Evolutionary conservation across 1,284 basidiomycete genomes (phyloP), one percentile per base, ranked within the genome.

Genomic region (Irpex rosettiformis): DNA sequence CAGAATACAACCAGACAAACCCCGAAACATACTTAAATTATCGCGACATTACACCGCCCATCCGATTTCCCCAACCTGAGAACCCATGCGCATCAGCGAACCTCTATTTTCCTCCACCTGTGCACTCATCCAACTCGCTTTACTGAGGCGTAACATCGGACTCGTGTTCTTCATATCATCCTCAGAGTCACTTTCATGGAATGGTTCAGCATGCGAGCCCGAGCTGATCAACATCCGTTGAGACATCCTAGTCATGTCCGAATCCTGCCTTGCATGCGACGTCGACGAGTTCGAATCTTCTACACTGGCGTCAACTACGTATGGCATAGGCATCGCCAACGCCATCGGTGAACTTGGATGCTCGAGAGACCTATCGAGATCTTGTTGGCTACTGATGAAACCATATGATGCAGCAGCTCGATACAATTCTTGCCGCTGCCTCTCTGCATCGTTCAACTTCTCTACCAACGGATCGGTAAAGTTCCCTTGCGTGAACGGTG

Each of bases 391-490:
- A 16, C 30, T 16, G 16, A n/a, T n/a, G 8, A 22, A 11, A 22
- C 48, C 48, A 45, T 6, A 7, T 6, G 48, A 11, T 8, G 27
- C 18, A 10, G 48, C 48, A 11, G 48, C 53, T 11, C 37, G 27
- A 28, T 29, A 62, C 52, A 64, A 33, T 61, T 68, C 62, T 47
- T 24, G 22, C 7, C 59, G 62, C 62, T 66, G 59, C 33, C 42
- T 58, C 40, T 62, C 64, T 18, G 66, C 62, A 13, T 61, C 64
- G 10, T 30, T 61, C 53, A 69, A 60, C 61, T 70, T 70, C 61
- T 70, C 69, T 47, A 57, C 60, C n/a, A 69, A 59, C 3, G 68
- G 67, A 54, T 70, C 68, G 25, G 27, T 56, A 56, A 58, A 70
- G 24, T 16, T 30, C 10, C 68, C 68, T 4, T 58, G 58, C 0